Evolutionary conservation across 2,329 filamentous ascomycete species (phyloP), one percentile per base, ranked within the genome.

Genomic region (Ceratocystis variospora): DNA sequence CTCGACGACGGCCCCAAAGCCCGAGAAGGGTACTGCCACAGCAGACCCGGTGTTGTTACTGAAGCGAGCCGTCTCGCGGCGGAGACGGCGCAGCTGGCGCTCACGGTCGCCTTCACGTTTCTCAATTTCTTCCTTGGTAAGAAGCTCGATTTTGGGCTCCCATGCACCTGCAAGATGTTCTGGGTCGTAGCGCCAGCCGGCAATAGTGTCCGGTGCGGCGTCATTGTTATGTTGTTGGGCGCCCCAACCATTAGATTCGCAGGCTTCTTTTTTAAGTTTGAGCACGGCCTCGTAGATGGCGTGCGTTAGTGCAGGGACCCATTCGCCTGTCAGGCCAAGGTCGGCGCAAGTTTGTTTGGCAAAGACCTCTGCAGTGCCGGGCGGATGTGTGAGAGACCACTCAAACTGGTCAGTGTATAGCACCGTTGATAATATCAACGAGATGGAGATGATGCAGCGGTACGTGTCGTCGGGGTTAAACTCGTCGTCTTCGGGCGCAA

Each of bases 331-430:
- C 64, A 99, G 79, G 5, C 93, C 93, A 7, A 99, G 79, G 73
- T 99, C 94, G 33, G 90, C 89, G 73, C 94, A 97, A 0, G 94
- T 97, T 70, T 90, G 85, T 73, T 90, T 90, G 44, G 94, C 92
- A 74, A 97, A 97, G 12, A 87, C 85, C 75, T 99, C 93, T 0
- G 94, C 90, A 53, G 93, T 91, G 25, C 93, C 93, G 1, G 91
- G 88, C 1, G 92, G 91, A 72, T 97, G 92, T 19, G 96, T 80
- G 22, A 99, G 79, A 4, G 93, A 97, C 93, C 93, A 97, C 74
- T 97, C 93, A 70, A 99, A 97, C 73, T 92, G 96, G 79, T 99
- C 94, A 2, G 90, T 95, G 75, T 96, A 97, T 12, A 97, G 82
- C 71, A 89, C 87, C 66, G 95, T 96, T 64, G 91, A 87, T 25